Evolutionary conservation across 2,329 filamentous ascomycete genomes (phyloP).

Genomic region (Ascocoryne sarcoides): DNA sequence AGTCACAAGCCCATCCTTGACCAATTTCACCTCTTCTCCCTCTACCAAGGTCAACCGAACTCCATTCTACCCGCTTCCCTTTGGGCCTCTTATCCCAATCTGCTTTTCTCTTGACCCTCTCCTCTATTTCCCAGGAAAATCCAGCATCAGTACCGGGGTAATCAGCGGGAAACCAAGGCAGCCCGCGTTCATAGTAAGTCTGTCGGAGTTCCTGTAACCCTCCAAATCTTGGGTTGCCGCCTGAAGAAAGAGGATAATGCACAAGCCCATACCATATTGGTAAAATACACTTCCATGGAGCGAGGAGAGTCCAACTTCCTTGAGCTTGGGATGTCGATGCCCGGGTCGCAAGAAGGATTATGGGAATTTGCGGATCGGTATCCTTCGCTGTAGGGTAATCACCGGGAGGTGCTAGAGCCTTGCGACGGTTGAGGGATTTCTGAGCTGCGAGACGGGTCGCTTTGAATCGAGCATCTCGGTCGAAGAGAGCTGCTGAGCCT

Average conservation of each 20-base stretch:
- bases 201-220: conserved; percentile 74
- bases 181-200: conserved; percentile 67
- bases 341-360: conserved; percentile 59
- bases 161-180: conserved; percentile 82
- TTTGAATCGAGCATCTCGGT: conserved; percentile 53
- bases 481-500: conserved; percentile 52
- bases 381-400: conserved; percentile 45
- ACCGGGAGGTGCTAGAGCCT: conserved; percentile 54
- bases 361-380: conserved; percentile 68
- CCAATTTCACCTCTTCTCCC: conserved; percentile 76
- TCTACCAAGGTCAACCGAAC: conserved; percentile 62
- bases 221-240: conserved; percentile 73
- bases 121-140: conserved; percentile 63
- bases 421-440: conserved; percentile 72
- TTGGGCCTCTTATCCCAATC: conserved; percentile 73
- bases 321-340: conserved; percentile 41
- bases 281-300: conserved; percentile 84
- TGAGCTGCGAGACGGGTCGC: conserved; percentile 64
- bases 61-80: conserved; percentile 70
- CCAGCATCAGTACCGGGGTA: conserved; percentile 73
- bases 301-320: conserved; percentile 72
- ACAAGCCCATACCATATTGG: conserved; percentile 82
- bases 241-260: conserved; percentile 70
- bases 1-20: conserved; percentile 74
- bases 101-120: conserved; percentile 48